These are phyloP conservation scores for Tagetes erecta DNA, from an alignment of 129 eudicot genomes.

Conservation along the genomic window DNA sequence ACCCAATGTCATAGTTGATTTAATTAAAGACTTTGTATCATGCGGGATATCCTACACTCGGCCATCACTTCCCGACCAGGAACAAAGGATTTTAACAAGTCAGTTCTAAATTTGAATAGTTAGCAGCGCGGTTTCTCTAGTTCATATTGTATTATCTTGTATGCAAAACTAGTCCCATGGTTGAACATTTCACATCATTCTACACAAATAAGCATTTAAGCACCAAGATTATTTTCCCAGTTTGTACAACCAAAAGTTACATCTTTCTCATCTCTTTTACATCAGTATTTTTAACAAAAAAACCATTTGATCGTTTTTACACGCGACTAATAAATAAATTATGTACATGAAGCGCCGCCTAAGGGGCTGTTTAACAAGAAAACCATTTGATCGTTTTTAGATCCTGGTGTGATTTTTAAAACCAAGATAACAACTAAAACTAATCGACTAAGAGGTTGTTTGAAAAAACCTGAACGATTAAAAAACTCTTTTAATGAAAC, in stretches of 20 bases:
- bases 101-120: background rate
- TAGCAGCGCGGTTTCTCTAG: background rate
- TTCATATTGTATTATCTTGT: constrained; percentile 7
- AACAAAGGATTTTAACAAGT: constrained; percentile 14
- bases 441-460: no score
- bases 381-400: background rate
- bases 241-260: no score
- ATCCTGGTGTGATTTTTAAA: background rate
- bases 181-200: constrained; percentile 8
- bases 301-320: background rate
- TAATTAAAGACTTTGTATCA: constrained; percentile 56
- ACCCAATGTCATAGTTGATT: constrained; percentile 52
- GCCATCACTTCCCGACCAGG: background rate
- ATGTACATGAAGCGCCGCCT: background rate
- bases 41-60: background rate
- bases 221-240: background rate
- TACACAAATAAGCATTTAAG: background rate
- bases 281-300: background rate
- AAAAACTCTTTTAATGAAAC: no score
- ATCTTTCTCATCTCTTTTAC: background rate
- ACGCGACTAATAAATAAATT: no score
- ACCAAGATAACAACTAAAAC: background rate
- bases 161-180: constrained; percentile 9
- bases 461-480: no score
- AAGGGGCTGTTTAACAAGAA: no score